A percentile compares a stretch with the other conserved stretches of the same genome.
These are phyloP conservation scores for Nannochloris sp. DNA, from an alignment of 139 green algal species.

Conservation along the genomic window DNA sequence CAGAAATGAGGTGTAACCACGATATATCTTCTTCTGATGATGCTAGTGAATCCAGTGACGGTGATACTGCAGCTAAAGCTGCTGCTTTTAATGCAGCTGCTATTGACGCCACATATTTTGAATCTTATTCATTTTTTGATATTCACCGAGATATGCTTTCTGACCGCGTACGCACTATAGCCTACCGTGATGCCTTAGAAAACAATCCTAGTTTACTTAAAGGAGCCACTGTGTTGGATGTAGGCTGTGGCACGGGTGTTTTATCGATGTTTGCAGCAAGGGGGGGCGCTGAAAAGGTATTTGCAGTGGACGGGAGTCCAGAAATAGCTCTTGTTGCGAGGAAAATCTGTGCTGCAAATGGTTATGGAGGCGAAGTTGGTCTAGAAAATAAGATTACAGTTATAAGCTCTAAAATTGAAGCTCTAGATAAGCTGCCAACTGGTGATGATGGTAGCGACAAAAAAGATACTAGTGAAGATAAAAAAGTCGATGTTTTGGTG, in stretches of 20 bases:
- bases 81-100: not conserved
- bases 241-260: conserved; percentile 92
- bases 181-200: conserved; percentile 73
- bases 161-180: conserved; percentile 73
- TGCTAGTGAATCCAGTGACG: not conserved
- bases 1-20: not conserved
- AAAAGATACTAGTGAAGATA: too few species aligned
- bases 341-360: conserved; percentile 41
- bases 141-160: conserved; percentile 90
- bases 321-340: conserved; percentile 54
- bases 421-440: conserved; percentile 35
- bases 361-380: conserved; percentile 3
- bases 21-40: not conserved
- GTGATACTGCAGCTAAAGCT: not conserved
- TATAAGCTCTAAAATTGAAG: conserved; percentile 58
- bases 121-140: conserved; percentile 79
- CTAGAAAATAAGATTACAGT: conserved; percentile 51
- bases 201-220: conserved; percentile 64
- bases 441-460: not conserved
- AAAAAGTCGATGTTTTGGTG: conserved; percentile 80
- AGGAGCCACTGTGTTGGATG: conserved; percentile 74
- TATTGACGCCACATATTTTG: conserved; percentile 79
- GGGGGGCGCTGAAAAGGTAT: conserved; percentile 62
- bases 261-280: conserved; percentile 87
- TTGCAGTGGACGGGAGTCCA: conserved; percentile 48